Evolutionary conservation across 164 flowering plant species (phyloP).

Genomic region (Santalum album): DNA sequence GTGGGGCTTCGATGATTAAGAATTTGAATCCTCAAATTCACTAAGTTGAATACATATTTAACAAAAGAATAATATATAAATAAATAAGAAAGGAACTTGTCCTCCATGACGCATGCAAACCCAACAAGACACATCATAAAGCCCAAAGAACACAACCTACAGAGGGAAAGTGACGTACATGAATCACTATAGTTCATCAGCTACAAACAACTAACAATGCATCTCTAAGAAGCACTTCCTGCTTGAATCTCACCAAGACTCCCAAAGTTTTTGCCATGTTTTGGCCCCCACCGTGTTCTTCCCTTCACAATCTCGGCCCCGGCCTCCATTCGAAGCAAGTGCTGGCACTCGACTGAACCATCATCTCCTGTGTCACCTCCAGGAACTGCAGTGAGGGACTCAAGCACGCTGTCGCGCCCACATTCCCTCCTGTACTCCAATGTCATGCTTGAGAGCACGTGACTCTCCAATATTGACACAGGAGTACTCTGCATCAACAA

Average conservation of each 20-base stretch:
- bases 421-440: constrained; percentile 94
- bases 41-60: too few species aligned
- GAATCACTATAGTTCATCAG: not conserved
- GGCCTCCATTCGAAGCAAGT: not conserved
- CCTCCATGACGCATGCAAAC: too few species aligned
- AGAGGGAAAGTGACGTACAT: not conserved
- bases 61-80: too few species aligned
- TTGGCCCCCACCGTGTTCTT: constrained; percentile 2
- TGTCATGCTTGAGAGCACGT: constrained; percentile 58
- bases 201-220: too few species aligned
- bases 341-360: constrained; percentile 49
- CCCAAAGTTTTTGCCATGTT: not conserved
- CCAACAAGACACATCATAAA: too few species aligned
- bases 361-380: constrained; percentile 19
- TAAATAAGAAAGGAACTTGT: too few species aligned
- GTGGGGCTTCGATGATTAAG: too few species aligned
- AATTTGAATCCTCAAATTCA: too few species aligned
- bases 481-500: constrained; percentile 66
- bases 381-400: constrained; percentile 64
- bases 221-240: not conserved
- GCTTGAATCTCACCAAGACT: constrained; percentile 24
- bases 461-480: constrained; percentile 51
- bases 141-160: not conserved
- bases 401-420: constrained; percentile 67
- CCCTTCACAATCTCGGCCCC: constrained; percentile 1